phyloP scores from a whole-genome alignment of 1,139 yeast genomes.

The Yamadazyma jaroonii region DNA sequence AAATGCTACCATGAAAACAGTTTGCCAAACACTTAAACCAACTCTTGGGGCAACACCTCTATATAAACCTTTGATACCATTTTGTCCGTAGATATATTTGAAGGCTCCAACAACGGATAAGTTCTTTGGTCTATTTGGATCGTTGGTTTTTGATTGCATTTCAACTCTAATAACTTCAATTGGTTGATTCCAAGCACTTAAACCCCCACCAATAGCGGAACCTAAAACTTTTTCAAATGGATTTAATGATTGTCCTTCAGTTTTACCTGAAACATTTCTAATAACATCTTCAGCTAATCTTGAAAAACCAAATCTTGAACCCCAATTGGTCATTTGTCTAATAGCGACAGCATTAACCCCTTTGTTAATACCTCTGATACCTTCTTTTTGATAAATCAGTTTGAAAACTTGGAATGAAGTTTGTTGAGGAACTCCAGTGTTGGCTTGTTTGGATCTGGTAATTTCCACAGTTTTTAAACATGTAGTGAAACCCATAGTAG shows the following conservation, averaged over 20 bases:
- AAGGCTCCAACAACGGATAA: constrained; percentile 77
- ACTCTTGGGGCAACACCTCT: constrained; percentile 97
- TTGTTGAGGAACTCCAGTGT: constrained; percentile 61
- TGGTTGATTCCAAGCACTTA: constrained; percentile 98
- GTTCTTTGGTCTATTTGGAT: constrained; percentile 94
- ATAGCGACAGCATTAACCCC: constrained; percentile 99
- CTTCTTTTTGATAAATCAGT: constrained; percentile 81
- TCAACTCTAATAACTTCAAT: constrained; percentile 96
- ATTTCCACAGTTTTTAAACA: constrained; percentile 98
- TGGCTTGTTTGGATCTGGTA: constrained; percentile 81
- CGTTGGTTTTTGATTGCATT: constrained; percentile 91
- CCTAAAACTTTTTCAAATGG: constrained; percentile 81
- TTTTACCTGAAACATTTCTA: constrained; percentile 60
- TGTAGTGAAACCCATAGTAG: constrained; percentile 96
- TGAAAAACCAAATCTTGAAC: constrained; percentile 90
- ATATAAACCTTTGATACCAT: constrained; percentile 87
- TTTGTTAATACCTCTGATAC: constrained; percentile 89
- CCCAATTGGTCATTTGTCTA: constrained; percentile 99
- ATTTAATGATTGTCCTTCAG: constrained; percentile 57
- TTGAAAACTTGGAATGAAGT: constrained; percentile 82
- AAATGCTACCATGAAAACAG: constrained; percentile 98
- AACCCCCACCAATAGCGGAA: constrained; percentile 94
- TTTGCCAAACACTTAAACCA: constrained; percentile 97
- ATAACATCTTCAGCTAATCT: constrained; percentile 88
- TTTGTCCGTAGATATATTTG: constrained; percentile 75